Conservation (phyloP, 768 basidiomycete genomes). For the Suillus subluteus region DNA sequence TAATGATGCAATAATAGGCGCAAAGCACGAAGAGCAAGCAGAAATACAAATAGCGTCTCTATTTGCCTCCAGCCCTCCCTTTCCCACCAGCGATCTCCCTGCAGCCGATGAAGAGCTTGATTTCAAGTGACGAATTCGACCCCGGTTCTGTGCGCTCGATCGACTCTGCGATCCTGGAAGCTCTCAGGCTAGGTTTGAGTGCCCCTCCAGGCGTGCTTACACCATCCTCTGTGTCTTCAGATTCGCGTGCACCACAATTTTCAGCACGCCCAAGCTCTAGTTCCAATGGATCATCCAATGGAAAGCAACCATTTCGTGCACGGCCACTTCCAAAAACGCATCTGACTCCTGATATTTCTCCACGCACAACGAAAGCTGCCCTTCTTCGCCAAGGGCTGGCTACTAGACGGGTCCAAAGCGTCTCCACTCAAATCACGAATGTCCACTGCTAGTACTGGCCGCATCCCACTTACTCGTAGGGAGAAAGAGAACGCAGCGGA, state of each 20-base stretch:
- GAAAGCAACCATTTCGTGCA: conserved; percentile 63
- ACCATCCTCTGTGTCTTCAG: conserved; percentile 33
- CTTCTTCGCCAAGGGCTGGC: conserved; percentile 67
- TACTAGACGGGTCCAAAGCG: conserved; percentile 38
- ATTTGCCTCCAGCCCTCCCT: conserved; percentile 84
- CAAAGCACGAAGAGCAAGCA: conserved; percentile 65
- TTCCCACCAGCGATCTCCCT: conserved; percentile 69
- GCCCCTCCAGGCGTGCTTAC: conserved; percentile 46
- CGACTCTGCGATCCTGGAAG: conserved; percentile 51
- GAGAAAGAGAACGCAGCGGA: conserved; percentile 40
- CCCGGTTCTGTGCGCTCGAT: conserved; percentile 43
- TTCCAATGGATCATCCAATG: conserved; percentile 41
- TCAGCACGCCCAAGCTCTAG: conserved; percentile 35
- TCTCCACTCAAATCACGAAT: conserved; percentile 29
- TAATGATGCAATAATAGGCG: conserved; percentile 68
- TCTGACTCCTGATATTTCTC: conserved; percentile 67
- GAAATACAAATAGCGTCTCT: conserved; percentile 79
- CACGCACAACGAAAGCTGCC: conserved; percentile 76
- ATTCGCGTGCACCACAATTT: conserved; percentile 25
- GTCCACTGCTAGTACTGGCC: conserved; percentile 38
- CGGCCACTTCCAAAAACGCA: conserved; percentile 67
- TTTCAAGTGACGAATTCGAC: conserved; percentile 39
- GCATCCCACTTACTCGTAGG: conserved; percentile 32
- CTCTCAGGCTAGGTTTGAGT: conserved; percentile 44
- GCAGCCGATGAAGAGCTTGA: conserved; percentile 36